Conservation (phyloP, 2,329 filamentous ascomycete species). For the Xylariales sp. region DNA sequence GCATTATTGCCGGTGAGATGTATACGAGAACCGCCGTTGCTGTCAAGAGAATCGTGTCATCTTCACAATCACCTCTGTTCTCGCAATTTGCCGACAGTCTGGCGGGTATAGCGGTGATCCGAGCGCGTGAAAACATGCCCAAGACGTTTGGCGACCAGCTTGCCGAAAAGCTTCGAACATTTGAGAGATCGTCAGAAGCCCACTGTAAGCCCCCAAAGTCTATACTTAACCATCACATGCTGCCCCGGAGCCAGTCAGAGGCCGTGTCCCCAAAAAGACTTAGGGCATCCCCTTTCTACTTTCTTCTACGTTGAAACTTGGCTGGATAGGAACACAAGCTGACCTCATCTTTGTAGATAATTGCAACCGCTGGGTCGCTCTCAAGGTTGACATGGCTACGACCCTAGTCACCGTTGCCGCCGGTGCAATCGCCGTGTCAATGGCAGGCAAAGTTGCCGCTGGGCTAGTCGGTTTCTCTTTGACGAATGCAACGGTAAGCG, state of each 20-base stretch:
- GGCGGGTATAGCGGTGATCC: conserved; percentile 46
- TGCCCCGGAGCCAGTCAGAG: not conserved
- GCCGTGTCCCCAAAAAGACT: no score
- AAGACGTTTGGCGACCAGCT: conserved; percentile 42
- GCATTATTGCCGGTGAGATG: conserved; percentile 36
- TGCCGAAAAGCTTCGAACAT: conserved; percentile 44
- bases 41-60: conserved; percentile 35
- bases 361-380: conserved; percentile 53
- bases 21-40: conserved; percentile 40
- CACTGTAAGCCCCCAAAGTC: conserved; percentile 29
- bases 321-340: not conserved
- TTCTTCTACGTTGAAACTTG: no score
- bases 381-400: conserved; percentile 50
- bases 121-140: conserved; percentile 44
- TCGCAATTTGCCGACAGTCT: conserved; percentile 52
- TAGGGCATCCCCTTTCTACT: no score
- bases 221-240: not conserved
- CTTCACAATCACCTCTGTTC: conserved; percentile 48
- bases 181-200: conserved; percentile 42
- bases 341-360: conserved; percentile 28
- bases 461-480: conserved; percentile 54
- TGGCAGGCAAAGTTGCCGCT: conserved; percentile 41
- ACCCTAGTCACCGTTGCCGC: conserved; percentile 47
- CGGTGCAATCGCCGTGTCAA: conserved; percentile 46
- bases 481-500: conserved; percentile 44